Conservation (phyloP, 2,329 filamentous ascomycete species). For the Verticillium dahliae region DNA sequence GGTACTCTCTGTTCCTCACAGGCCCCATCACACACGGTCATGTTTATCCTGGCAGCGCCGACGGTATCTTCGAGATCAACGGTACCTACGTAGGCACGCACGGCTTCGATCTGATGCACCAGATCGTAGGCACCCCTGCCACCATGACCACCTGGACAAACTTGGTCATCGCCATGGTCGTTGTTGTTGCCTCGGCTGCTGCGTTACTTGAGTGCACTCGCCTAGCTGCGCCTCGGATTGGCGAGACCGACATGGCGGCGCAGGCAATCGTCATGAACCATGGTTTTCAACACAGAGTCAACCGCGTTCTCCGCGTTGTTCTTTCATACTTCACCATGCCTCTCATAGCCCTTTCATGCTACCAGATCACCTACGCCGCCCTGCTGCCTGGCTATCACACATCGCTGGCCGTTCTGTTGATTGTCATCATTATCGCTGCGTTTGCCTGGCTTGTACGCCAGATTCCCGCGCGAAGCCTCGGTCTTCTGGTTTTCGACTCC, state of each 20-base stretch:
- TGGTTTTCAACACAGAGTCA: slow-evolving; percentile 7
- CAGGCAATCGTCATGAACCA: slow-evolving; percentile 12
- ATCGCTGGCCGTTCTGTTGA: slow-evolving; percentile 23
- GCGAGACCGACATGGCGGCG: background rate
- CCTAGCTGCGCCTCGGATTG: background rate
- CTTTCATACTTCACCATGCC: slow-evolving; percentile 74
- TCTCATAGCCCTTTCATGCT: slow-evolving; percentile 64
- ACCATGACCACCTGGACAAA: slow-evolving; percentile 63
- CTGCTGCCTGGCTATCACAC: slow-evolving; percentile 17
- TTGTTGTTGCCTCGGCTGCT: slow-evolving; percentile 45
- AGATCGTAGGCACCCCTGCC: slow-evolving; percentile 59
- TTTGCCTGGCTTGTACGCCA: slow-evolving; percentile 22
- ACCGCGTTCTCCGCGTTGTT: slow-evolving; percentile 58
- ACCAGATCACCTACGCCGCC: slow-evolving; percentile 46
- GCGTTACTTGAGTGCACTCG: slow-evolving; percentile 41
- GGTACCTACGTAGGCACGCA: slow-evolving; percentile 48
- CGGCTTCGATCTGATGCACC: slow-evolving; percentile 60
- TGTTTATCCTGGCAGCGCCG: slow-evolving; percentile 24
- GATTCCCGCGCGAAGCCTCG: slow-evolving; percentile 17
- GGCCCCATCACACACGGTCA: slow-evolving; percentile 17
- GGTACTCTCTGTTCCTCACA: slow-evolving; percentile 60
- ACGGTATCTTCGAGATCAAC: slow-evolving; percentile 60
- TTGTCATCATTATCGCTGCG: slow-evolving; percentile 14
- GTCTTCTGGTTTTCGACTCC: slow-evolving; percentile 35
- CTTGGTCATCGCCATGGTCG: slow-evolving; percentile 58